These are phyloP conservation scores for Clitocybe nebularis DNA, from an alignment of 1,284 basidiomycete species.

Conservation along the genomic window DNA sequence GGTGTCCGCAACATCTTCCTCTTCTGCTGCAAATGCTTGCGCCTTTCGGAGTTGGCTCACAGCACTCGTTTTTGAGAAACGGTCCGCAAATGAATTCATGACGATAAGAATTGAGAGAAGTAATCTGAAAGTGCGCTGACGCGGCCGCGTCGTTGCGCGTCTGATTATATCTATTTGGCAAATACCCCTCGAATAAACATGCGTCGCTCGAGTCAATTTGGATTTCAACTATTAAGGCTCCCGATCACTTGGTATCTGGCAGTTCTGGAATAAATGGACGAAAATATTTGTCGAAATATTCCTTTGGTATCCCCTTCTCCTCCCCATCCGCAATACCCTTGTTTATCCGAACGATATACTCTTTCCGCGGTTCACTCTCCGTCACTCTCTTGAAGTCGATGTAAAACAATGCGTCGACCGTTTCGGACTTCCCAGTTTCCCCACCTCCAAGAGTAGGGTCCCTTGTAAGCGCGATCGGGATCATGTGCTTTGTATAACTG, in stretches of 20 bases:
- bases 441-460: slow-evolving; percentile 4
- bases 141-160: slow-evolving; percentile 45
- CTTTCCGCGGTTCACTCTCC: slow-evolving; percentile 29
- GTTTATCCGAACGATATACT: slow-evolving; percentile 43
- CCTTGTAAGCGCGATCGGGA: slow-evolving; percentile 18
- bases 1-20: slow-evolving; percentile 59
- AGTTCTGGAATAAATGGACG: slow-evolving; percentile 34
- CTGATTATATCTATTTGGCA: slow-evolving; percentile 29
- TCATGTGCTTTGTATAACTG: slow-evolving; percentile 25
- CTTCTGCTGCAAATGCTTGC: slow-evolving; percentile 48
- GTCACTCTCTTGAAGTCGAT: slow-evolving; percentile 29
- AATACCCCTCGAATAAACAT: background rate
- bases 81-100: slow-evolving; percentile 77
- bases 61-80: slow-evolving; percentile 56
- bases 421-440: background rate
- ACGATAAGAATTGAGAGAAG: slow-evolving; percentile 24
- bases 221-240: too few relatives aligned
- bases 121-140: slow-evolving; percentile 16
- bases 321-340: slow-evolving; percentile 36
- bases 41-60: slow-evolving; percentile 47
- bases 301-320: slow-evolving; percentile 31
- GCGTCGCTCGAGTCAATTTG: too few relatives aligned
- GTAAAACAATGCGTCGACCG: slow-evolving; percentile 33
- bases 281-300: slow-evolving; percentile 39
- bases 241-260: background rate